These are phyloP conservation scores for Phyllosticta capitalensis DNA, from an alignment of 2,329 filamentous ascomycete genomes.

Conservation along the genomic window DNA sequence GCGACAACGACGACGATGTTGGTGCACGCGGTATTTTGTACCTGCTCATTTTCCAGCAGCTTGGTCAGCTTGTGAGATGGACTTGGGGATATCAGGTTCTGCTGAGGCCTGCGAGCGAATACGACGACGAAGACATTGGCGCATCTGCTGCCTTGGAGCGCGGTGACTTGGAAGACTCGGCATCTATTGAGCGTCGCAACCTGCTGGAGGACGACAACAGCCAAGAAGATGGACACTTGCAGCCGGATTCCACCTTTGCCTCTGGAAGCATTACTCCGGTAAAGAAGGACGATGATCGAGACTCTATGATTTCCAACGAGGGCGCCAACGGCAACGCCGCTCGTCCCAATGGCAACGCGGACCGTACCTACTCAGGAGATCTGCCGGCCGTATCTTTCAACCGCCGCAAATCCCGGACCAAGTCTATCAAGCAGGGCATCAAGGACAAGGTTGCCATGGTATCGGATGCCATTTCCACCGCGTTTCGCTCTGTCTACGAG, in stretches of 20 bases:
- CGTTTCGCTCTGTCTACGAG: slow-evolving; percentile 34
- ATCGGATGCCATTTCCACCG: slow-evolving; percentile 19
- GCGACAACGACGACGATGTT: slow-evolving; percentile 92
- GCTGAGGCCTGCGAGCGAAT: slow-evolving; percentile 72
- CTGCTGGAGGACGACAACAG: slow-evolving; percentile 33
- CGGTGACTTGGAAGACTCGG: slow-evolving; percentile 47
- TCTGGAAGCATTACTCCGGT: slow-evolving; percentile 38
- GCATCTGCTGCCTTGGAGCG: slow-evolving; percentile 32
- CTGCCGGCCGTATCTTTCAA: slow-evolving; percentile 20
- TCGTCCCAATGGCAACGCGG: slow-evolving; percentile 40
- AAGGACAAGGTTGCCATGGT: slow-evolving; percentile 16
- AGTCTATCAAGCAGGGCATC: slow-evolving; percentile 12
- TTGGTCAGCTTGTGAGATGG: slow-evolving; percentile 92
- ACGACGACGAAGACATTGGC: slow-evolving; percentile 51
- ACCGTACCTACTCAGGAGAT: slow-evolving; percentile 10
- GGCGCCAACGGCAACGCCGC: slow-evolving; percentile 27
- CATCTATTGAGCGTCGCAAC: slow-evolving; percentile 23
- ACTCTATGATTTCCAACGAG: background rate
- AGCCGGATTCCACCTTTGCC: slow-evolving; percentile 34
- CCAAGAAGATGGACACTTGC: slow-evolving; percentile 14
- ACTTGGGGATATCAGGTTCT: slow-evolving; percentile 96
- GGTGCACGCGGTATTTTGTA: slow-evolving; percentile 90
- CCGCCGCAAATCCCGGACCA: slow-evolving; percentile 9
- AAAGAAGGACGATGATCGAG: slow-evolving; percentile 22
- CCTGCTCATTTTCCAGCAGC: slow-evolving; percentile 91